Percentiles rank a stretch among this genome's conserved stretches.
phyloP scores from a whole-genome alignment of 805 yeast species.

The Pichia heedii region DNA sequence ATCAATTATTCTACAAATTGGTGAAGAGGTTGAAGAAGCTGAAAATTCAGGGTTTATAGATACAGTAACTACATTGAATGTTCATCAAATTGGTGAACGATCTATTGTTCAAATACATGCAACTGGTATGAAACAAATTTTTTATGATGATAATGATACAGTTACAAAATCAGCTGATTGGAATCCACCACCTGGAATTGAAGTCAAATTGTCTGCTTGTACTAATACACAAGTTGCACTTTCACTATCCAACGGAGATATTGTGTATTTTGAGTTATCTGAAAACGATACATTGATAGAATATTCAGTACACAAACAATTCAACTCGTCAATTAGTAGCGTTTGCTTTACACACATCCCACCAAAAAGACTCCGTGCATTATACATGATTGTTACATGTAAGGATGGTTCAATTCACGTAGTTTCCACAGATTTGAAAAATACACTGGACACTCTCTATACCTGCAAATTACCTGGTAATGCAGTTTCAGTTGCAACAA shows the following conservation, averaged over 20 bases:
- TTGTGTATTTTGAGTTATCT: conserved; percentile 77
- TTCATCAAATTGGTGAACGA: conserved; percentile 54
- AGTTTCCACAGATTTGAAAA: conserved; percentile 49
- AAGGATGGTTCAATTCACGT: conserved; percentile 64
- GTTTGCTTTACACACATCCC: conserved; percentile 43
- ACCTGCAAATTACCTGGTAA: conserved; percentile 59
- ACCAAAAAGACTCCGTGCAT: conserved; percentile 37
- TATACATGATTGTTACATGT: conserved; percentile 61
- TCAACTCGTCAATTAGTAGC: conserved; percentile 41
- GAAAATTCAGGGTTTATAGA: conserved; percentile 47
- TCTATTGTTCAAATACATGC: conserved; percentile 68
- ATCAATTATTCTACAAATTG: conserved; percentile 67
- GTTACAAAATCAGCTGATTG: conserved; percentile 43
- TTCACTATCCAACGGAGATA: conserved; percentile 61
- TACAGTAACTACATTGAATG: conserved; percentile 53
- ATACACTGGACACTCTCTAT: conserved; percentile 51
- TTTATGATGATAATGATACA: conserved; percentile 22
- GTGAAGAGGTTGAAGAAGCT: conserved; percentile 73
- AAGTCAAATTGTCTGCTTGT: conserved; percentile 48
- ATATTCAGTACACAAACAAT: conserved; percentile 51
- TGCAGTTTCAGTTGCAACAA: conserved; percentile 22
- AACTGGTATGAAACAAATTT: conserved; percentile 58
- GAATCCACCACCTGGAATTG: conserved; percentile 74
- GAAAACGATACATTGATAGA: conserved; percentile 61
- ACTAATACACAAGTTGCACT: conserved; percentile 62